Base-by-base conservation (phyloP, 257 asterid species). In the Forsythia suspensa region DNA sequence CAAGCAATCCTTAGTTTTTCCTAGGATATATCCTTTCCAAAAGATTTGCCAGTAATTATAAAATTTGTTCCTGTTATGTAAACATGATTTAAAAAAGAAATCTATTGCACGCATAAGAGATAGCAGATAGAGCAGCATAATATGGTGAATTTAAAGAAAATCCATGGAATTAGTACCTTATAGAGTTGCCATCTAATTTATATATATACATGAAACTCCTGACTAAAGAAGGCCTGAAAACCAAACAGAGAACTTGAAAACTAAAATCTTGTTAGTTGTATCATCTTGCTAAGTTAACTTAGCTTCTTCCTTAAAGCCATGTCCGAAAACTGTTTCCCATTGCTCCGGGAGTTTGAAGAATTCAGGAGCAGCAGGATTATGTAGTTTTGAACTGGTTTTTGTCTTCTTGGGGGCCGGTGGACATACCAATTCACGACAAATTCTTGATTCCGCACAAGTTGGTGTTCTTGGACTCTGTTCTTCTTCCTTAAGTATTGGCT, bases 401-500 rank as follows among this genome's bases (percentile, higher is more conserved):
- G 79, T 80, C 79, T 88, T 88, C 4, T 80, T 88, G 0, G 90
- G 90, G 8, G 92, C 81, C n/a, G 87, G 88, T 0, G 90, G 92
- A 73, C 92, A 88, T 16, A 73, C 11, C 72, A 77, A 48, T 38
- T 29, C 71, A 24, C 44, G 48, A 4, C 85, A 59, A 63, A 86
- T 88, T 70, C 87, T 84, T 38, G 92, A 82, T 51, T 77, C 87
- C 6, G 82, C 77, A 11, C 73, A 77, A 3, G 88, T 86, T 8
- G 92, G 92, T 57, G 92, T 88, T 0, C 84, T 84, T 8, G 80
- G 75, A 36, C 73, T 79, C 20, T 78, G 86, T 40, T 73, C 88
- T 3, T 80, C 85, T 73, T 78, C 87, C 39, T 11, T 20, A n/a
- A 77, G 82, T 76, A 86, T 76, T 12, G 90, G 87, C 83, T 84